These are phyloP conservation scores for Pezizomycotina sp. DNA, from an alignment of 2,329 filamentous ascomycete species.

Conservation along the genomic window DNA sequence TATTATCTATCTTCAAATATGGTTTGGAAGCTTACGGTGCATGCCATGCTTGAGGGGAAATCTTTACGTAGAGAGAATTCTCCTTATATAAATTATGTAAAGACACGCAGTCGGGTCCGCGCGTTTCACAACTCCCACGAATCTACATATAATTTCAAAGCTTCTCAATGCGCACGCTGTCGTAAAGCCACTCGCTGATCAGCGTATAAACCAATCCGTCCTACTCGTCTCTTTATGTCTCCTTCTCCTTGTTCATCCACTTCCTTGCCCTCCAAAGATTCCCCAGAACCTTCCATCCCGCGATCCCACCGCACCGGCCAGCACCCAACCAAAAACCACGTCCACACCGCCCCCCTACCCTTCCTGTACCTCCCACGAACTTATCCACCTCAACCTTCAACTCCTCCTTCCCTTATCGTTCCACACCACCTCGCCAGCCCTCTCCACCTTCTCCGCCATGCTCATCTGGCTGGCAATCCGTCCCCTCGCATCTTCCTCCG, in stretches of 20 bases:
- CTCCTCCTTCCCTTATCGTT: constrained; percentile 63
- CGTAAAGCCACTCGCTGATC: no score
- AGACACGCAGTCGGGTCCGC: no score
- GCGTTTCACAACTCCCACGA: no score
- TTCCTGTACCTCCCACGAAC: constrained; percentile 48
- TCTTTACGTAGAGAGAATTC: no score
- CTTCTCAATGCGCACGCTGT: no score
- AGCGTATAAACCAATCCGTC: constrained; percentile 1
- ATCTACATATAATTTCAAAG: no score
- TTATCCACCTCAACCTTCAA: constrained; percentile 49
- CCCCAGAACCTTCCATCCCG: constrained; percentile 53
- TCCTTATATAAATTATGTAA: no score
- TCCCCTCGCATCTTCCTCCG: constrained; percentile 71
- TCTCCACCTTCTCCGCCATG: constrained; percentile 63
- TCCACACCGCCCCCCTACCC: constrained; percentile 67
- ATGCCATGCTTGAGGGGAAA: no score
- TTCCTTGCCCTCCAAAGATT: constrained; percentile 52
- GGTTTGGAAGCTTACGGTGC: no score
- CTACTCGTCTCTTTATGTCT: constrained; percentile 8
- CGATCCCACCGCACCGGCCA: constrained; percentile 60
- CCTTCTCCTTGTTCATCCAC: constrained; percentile 46
- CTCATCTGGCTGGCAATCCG: constrained; percentile 75
- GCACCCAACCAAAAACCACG: constrained; percentile 48
- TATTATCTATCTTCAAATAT: no score
- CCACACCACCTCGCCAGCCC: constrained; percentile 67